Evolutionary conservation across 805 yeast species (phyloP).

Genomic region (Nakazawaea laoshanensis): DNA sequence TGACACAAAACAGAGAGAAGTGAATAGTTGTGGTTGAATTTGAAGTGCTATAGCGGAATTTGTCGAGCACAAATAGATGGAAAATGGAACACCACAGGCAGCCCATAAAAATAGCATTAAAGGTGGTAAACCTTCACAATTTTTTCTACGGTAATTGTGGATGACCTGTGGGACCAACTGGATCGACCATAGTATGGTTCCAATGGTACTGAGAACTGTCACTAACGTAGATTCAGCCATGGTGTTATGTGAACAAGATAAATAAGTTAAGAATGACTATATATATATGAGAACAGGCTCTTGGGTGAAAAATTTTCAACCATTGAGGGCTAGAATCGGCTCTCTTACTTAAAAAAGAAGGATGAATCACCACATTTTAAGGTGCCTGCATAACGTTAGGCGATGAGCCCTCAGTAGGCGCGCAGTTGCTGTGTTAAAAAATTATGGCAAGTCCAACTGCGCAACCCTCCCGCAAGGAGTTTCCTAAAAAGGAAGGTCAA

Average conservation of each 20-base stretch:
- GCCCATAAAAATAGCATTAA: slow-evolving; percentile 89
- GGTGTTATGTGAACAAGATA: neutral
- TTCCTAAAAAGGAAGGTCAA: slow-evolving; percentile 6
- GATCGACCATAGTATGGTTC: slow-evolving; percentile 90
- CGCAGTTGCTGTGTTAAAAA: no score
- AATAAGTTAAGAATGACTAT: neutral
- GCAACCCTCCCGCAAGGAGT: slow-evolving; percentile 1
- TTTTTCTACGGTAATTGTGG: slow-evolving; percentile 59
- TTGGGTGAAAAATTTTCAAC: neutral
- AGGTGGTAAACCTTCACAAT: slow-evolving; percentile 89
- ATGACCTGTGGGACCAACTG: slow-evolving; percentile 76
- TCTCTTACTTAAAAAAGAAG: no score
- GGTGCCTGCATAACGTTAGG: no score
- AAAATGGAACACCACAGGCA: slow-evolving; percentile 67
- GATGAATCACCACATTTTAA: no score
- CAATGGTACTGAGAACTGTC: slow-evolving; percentile 77
- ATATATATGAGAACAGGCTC: neutral
- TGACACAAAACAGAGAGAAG: slow-evolving; percentile 56
- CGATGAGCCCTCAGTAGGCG: no score
- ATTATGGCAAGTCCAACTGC: no score
- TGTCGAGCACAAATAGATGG: slow-evolving; percentile 70
- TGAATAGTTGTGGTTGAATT: slow-evolving; percentile 83
- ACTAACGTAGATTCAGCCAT: slow-evolving; percentile 32
- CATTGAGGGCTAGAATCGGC: no score
- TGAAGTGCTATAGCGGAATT: slow-evolving; percentile 70